A percentile compares a stretch with the other conserved stretches of the same genome.
These are phyloP conservation scores for Marsdenia floribunda DNA, from an alignment of 257 asterid species.

Conservation along the genomic window DNA sequence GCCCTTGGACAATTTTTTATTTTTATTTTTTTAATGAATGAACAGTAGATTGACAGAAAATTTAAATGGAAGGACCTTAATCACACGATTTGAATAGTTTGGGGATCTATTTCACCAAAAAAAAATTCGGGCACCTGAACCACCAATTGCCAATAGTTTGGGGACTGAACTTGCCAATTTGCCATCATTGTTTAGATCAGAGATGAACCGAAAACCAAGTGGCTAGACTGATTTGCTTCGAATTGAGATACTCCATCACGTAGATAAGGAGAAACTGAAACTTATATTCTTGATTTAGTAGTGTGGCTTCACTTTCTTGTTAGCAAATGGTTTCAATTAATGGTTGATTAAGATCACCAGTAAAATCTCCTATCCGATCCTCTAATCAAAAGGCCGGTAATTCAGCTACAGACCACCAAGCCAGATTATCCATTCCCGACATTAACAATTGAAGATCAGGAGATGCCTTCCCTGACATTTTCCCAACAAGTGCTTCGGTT, in stretches of 20 bases:
- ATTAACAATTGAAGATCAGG: constrained; percentile 69
- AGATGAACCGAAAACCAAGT: constrained; percentile 49
- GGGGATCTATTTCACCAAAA: too few relatives aligned
- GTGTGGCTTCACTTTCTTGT: constrained; percentile 84
- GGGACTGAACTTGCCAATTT: too few relatives aligned
- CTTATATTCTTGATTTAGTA: constrained; percentile 71
- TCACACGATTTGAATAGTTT: too few relatives aligned
- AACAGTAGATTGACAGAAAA: too few relatives aligned
- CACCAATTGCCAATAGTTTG: too few relatives aligned
- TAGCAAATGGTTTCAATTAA: constrained; percentile 44
- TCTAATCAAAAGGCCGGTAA: constrained; percentile 60
- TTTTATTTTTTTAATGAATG: too few relatives aligned
- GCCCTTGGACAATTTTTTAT: too few relatives aligned
- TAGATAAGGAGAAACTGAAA: constrained; percentile 73
- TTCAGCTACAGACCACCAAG: constrained; percentile 38
- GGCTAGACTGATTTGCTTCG: constrained; percentile 64
- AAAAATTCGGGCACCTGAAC: too few relatives aligned
- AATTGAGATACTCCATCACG: constrained; percentile 78
- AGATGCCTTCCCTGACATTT: constrained; percentile 33
- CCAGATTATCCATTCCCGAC: constrained; percentile 52
- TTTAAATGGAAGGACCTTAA: too few relatives aligned
- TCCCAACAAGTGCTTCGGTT: too few relatives aligned
- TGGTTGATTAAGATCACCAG: constrained; percentile 56
- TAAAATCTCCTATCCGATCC: constrained; percentile 66
- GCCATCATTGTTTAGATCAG: too few relatives aligned